Base-by-base conservation (phyloP, 1,284 basidiomycete genomes). In the Naganishia cerealis region DNA sequence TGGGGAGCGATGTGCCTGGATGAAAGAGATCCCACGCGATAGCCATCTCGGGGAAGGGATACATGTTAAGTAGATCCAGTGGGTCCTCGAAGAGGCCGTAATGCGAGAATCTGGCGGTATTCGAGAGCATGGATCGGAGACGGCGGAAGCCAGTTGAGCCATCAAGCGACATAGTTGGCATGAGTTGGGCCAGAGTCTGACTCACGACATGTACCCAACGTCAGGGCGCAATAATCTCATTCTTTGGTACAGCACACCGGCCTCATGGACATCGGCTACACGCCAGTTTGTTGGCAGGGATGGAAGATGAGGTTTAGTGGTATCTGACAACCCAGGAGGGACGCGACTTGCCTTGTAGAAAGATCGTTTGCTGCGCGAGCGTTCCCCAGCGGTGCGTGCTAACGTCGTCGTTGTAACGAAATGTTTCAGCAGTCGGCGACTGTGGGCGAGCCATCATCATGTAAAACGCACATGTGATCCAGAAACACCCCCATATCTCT, bases 1-100 rank as follows among this genome's bases (percentile, higher is more conserved):
- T 39, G 18, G 59, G 59, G 10, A 52, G 38, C 9, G 46, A 7
- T 12, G 38, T 10, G n/a, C 53, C 36, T n/a, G 59, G 48, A 33
- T 62, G 50, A 18, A 62, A 62, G 48, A 38, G 38, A 36, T 62
- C 38, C 59, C 59, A 62, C 3, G 33, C 33, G n/a, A 62, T 39
- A 24, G 59, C 53, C 33, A 62, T 33, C 26, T 62, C 59, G 4
- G 48, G 26, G 29, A 53, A 62, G 7, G 48, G 59, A n/a, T 50
- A 62, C 33, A 8, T 40, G 57, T 33, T 42, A 12, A 33, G 26
- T 3, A 59, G 43, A 16, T 59, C 57, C 5, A 29, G 10, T 0
- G 57, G 39, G 43, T 59, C 24, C 26, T 10, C 42, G 18, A 33
- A 59, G 9, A 48, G 57, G 8, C n/a, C 42, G 29, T 59, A 59